Conservation (phyloP, 139 green algal genomes). For the Chlorella sp. region DNA sequence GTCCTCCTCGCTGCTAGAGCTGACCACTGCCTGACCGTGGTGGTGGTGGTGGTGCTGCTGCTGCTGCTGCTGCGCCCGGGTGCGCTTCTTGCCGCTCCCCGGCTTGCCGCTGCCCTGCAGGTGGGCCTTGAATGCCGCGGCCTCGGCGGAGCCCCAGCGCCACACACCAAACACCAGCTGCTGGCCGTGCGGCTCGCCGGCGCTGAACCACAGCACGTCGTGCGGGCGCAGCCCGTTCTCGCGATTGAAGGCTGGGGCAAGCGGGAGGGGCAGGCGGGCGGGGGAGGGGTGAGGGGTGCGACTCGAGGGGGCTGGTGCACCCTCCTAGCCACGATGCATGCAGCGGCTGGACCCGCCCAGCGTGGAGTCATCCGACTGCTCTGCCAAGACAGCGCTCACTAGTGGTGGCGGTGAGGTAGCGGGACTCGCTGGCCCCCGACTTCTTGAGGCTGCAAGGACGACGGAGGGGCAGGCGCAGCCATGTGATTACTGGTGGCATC, state of each 20-base stretch:
- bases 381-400: no score
- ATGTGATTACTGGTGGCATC: no score
- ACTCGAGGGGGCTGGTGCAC: no score
- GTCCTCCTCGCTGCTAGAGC: not conserved
- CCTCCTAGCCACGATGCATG: no score
- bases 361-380: no score
- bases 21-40: no score
- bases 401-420: no score
- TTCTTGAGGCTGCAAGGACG: no score
- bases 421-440: no score
- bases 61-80: not conserved
- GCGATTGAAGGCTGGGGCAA: not conserved
- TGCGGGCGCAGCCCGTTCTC: conserved; percentile 16
- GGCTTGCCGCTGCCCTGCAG: not conserved
- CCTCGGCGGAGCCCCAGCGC: conserved; percentile 14
- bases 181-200: not conserved
- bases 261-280: not conserved
- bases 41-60: not conserved
- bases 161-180: conserved; percentile 16
- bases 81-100: not conserved
- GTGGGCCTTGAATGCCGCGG: not conserved
- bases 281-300: not conserved
- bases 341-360: no score
- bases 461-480: no score
- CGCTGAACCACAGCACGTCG: conserved; percentile 22